Evolutionary conservation across 371 early-diverging fungal genomes (phyloP).

Genomic region (Haplosporangium sp.): DNA sequence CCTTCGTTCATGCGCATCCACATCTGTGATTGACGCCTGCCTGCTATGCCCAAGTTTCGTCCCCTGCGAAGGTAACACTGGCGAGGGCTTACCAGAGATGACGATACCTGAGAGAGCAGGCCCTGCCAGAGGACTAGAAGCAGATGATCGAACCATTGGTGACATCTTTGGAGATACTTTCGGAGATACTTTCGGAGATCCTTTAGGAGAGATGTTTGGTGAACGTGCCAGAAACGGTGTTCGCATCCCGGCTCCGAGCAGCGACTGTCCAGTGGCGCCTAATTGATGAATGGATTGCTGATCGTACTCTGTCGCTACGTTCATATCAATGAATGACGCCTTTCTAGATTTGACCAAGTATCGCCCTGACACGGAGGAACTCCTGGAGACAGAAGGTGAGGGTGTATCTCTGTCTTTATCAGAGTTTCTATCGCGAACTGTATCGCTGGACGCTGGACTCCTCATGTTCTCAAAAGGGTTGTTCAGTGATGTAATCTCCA

Average conservation of each 20-base stretch:
- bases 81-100: slow-evolving; percentile 33
- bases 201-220: slow-evolving; percentile 48
- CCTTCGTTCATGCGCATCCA: slow-evolving; percentile 53
- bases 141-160: slow-evolving; percentile 47
- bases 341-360: slow-evolving; percentile 52
- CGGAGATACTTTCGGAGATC: slow-evolving; percentile 48
- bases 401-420: slow-evolving; percentile 48
- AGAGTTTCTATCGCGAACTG: slow-evolving; percentile 38
- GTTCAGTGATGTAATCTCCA: slow-evolving; percentile 42
- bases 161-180: slow-evolving; percentile 50
- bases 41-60: slow-evolving; percentile 35
- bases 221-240: slow-evolving; percentile 41
- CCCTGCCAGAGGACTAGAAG: slow-evolving; percentile 52
- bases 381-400: slow-evolving; percentile 48
- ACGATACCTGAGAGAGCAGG: slow-evolving; percentile 41
- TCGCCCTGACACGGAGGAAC: slow-evolving; percentile 46
- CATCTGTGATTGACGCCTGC: slow-evolving; percentile 53
- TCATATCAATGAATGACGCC: slow-evolving; percentile 53
- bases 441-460: slow-evolving; percentile 41
- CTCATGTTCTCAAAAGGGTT: slow-evolving; percentile 51
- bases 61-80: slow-evolving; percentile 23
- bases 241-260: slow-evolving; percentile 28
- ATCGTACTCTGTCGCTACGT: slow-evolving; percentile 39
- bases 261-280: slow-evolving; percentile 17
- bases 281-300: slow-evolving; percentile 20